Percentiles rank a stretch among this genome's conserved stretches.
phyloP scores from a whole-genome alignment of 1,284 basidiomycete species.

The Leucoagaricus sp. region DNA sequence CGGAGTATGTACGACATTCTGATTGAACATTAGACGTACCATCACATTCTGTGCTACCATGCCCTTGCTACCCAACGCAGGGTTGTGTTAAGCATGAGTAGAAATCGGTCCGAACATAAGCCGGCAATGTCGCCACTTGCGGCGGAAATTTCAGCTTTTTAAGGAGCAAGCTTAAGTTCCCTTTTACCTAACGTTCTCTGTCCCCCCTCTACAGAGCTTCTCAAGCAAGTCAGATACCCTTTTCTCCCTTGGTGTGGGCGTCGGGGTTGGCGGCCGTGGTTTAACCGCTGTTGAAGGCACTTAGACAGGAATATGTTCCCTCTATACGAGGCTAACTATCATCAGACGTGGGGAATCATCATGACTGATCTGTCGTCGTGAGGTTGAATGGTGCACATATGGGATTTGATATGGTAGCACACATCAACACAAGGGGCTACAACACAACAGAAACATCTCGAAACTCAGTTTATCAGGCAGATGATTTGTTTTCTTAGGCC shows the following conservation, averaged over 20 bases:
- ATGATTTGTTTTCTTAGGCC: neutral
- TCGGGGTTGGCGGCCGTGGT: neutral
- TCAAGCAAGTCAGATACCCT: neutral
- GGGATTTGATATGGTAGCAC: too few relatives aligned
- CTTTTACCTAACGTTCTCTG: neutral
- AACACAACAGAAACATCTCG: neutral
- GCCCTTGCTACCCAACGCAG: slow-evolving; percentile 4
- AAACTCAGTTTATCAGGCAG: neutral
- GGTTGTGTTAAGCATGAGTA: neutral
- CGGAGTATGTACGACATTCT: slow-evolving; percentile 4
- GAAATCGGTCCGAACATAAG: slow-evolving; percentile 6
- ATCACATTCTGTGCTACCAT: slow-evolving; percentile 1
- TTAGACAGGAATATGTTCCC: too few relatives aligned
- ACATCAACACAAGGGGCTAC: neutral
- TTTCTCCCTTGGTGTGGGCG: neutral
- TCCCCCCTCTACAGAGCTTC: neutral
- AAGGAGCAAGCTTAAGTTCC: neutral
- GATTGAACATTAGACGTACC: neutral
- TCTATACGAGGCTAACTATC: neutral
- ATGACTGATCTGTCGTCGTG: neutral
- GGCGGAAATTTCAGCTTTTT: neutral
- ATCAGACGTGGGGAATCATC: neutral
- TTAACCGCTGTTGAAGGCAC: neutral
- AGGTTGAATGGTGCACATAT: neutral
- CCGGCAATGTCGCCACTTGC: neutral